Evolutionary conservation across 2,329 filamentous ascomycete genomes (phyloP).

Genomic region (Blastomyces emzantsi): DNA sequence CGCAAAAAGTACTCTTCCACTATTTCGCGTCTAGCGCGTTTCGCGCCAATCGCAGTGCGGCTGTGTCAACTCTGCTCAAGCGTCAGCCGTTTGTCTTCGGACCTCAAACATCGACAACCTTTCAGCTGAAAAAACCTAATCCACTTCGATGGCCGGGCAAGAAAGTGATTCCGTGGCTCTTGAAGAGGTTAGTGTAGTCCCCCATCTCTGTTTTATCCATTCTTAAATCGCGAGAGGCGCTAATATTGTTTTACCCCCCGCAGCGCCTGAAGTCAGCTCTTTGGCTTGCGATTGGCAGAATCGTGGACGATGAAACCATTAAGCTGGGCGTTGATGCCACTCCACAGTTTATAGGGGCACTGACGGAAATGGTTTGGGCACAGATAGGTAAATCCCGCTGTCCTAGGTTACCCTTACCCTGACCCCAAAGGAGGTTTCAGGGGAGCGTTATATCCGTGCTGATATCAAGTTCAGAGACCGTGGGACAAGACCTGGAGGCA

Average conservation of each 20-base stretch:
- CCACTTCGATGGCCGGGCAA: conserved; percentile 18
- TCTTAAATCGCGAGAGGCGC: background rate
- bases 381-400: conserved; percentile 59
- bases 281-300: conserved; percentile 76
- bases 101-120: background rate
- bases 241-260: background rate
- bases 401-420: background rate
- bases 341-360: conserved; percentile 75
- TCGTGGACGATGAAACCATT: conserved; percentile 76
- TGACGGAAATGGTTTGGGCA: conserved; percentile 80
- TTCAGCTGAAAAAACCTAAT: background rate
- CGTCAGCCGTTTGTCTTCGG: background rate
- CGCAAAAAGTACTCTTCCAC: background rate
- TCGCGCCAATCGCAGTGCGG: background rate
- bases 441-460: conserved; percentile 3
- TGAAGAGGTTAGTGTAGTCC: conserved; percentile 25
- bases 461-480: conserved; percentile 36
- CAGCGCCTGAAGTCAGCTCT: conserved; percentile 76
- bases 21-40: background rate
- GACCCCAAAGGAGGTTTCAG: background rate
- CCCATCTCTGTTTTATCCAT: background rate
- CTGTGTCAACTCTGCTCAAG: no score
- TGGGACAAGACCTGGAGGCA: conserved; percentile 53
- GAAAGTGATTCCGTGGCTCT: conserved; percentile 25
- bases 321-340: conserved; percentile 73